A percentile compares a stretch with the other conserved stretches of the same genome.
Conservation (phyloP, 352 stramenopile species). For the Phytophthora sp. region DNA sequence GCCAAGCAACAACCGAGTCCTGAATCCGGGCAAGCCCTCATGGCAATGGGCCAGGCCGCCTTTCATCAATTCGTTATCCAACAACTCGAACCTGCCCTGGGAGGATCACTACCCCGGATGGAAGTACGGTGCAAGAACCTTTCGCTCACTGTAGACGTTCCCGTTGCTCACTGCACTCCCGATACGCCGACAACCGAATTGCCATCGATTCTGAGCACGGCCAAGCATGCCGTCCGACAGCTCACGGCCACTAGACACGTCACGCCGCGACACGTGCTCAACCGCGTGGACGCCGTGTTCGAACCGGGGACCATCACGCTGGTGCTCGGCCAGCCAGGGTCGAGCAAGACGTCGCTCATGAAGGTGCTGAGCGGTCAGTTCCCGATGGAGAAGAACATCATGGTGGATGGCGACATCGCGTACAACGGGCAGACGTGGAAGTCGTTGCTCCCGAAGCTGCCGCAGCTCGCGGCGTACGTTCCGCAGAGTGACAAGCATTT, state of each 20-base stretch:
- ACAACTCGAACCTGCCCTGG: constrained; percentile 24
- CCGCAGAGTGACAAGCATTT: constrained; percentile 38
- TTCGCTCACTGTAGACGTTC: constrained; percentile 30
- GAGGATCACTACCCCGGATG: constrained; percentile 32
- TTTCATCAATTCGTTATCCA: constrained; percentile 29
- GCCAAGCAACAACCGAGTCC: constrained; percentile 8
- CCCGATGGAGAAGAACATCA: constrained; percentile 31
- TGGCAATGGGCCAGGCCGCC: constrained; percentile 16
- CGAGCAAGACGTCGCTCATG: constrained; percentile 48
- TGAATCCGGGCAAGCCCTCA: constrained; percentile 21
- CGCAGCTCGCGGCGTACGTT: constrained; percentile 30
- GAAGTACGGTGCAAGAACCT: constrained; percentile 47
- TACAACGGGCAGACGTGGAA: constrained; percentile 34
- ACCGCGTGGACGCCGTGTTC: constrained; percentile 38
- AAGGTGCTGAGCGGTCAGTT: constrained; percentile 43
- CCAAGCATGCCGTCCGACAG: constrained; percentile 21
- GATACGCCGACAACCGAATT: constrained; percentile 14
- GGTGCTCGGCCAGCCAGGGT: constrained; percentile 39
- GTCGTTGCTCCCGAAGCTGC: constrained; percentile 13
- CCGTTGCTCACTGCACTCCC: constrained; percentile 11
- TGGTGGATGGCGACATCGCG: constrained; percentile 29
- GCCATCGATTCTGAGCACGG: constrained; percentile 34
- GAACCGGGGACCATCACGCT: constrained; percentile 43
- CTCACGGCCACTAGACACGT: constrained; percentile 5
- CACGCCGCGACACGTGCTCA: constrained; percentile 30